Evolutionary conservation across 257 asterid species (phyloP), one percentile per base, ranked within the genome.

Genomic region (Nicotiana obtusifolia): DNA sequence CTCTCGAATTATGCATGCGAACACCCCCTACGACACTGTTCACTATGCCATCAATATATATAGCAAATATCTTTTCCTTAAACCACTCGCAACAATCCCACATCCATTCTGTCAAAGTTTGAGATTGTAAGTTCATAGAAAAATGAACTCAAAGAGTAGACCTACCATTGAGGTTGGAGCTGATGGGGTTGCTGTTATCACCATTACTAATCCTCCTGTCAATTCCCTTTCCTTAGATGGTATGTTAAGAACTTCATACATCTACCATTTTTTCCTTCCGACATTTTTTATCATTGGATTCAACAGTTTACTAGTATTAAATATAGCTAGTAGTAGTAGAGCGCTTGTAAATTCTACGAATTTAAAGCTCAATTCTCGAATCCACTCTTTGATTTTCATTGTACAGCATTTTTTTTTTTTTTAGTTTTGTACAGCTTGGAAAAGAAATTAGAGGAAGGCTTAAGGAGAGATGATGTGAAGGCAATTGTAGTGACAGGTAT

Each of bases 201-300:
- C 98, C 86, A 88, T 96, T 90, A 85, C 90, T 87, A 96, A 96
- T 84, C 99, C 98, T 54, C 99, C 99, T 61, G 98, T 93, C 76
- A 96, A 96, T 90, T 96, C 99, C 80, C 97, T 96, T 24, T 94
- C 98, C 7, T 87, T 94, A 52, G 99, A 96, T 86, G 99, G 99
- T 95, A 92, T 24, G 54, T 8, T 33, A 68, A 35, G 7, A 14
- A 52, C 57, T 52, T 14, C 19, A 15, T 52, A 13, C 57, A 52
- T 13, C 16, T 52, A 10, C 41, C 0, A 0, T 37, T 5, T 37
- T 7, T 37, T 35, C 13, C 11, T 33, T 17, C 80, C 76, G 30
- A 7, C 44, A 7, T 7, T 37, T 37, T 37, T 35, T 2, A 1
- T 1, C 1, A 6, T 7, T 6, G 2, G n/a, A n/a, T n/a, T n/a